Conservation (phyloP, 2,329 filamentous ascomycete genomes). For the Leptographium procerum region DNA sequence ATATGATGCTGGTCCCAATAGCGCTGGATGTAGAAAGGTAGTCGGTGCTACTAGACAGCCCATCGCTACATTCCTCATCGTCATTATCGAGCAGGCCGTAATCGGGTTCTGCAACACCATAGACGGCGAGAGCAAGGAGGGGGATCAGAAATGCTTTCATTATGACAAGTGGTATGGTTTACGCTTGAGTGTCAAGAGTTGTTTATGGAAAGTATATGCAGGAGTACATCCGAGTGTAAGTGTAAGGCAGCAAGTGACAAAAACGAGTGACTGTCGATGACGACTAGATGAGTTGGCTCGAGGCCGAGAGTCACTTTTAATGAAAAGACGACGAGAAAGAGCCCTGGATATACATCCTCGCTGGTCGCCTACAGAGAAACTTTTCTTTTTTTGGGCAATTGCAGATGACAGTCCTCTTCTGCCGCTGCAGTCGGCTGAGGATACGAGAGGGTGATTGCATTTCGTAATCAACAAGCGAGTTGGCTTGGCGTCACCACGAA, state of each 20-base stretch:
- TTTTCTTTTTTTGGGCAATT: too few species aligned
- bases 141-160: conserved; percentile 10
- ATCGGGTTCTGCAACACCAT: background rate
- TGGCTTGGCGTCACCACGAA: too few species aligned
- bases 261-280: background rate
- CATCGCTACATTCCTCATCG: conserved; percentile 7
- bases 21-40: background rate
- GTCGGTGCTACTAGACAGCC: background rate
- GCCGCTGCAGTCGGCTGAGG: too few species aligned
- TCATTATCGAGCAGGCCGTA: background rate
- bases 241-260: background rate
- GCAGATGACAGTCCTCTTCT: too few species aligned
- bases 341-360: background rate
- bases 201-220: too few species aligned
- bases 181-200: background rate
- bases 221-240: too few species aligned
- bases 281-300: background rate
- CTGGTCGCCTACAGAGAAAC: background rate
- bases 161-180: background rate
- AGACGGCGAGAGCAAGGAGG: conserved; percentile 7
- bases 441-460: too few species aligned
- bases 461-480: too few species aligned
- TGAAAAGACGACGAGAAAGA: background rate
- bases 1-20: too few species aligned
- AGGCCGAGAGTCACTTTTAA: too few species aligned